These are phyloP conservation scores for Perkinsus marinus DNA, from an alignment of 169 alveolate species.

Conservation along the genomic window DNA sequence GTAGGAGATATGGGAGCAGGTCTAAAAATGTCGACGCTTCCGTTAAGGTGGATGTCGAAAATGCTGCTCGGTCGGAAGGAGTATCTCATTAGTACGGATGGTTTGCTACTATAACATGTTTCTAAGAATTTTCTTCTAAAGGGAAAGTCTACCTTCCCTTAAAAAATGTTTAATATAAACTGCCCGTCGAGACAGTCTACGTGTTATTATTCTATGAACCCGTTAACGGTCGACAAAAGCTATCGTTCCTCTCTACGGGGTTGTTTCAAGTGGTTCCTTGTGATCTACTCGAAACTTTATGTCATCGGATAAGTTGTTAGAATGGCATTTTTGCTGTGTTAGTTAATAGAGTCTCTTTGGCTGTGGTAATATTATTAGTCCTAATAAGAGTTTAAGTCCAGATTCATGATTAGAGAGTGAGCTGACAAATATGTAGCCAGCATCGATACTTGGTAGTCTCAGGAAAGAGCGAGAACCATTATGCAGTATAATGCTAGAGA, in stretches of 20 bases:
- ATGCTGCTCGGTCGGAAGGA: background rate
- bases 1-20: background rate
- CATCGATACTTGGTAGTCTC: too few species aligned
- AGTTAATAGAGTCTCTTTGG: too few species aligned
- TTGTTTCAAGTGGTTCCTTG: background rate
- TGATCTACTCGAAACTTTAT: too few species aligned
- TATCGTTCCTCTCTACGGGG: background rate
- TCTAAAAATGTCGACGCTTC: background rate
- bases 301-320: too few species aligned
- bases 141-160: background rate
- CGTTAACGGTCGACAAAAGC: background rate
- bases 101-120: background rate
- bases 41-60: background rate
- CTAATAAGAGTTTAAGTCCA: too few species aligned
- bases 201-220: background rate
- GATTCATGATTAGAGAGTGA: too few species aligned
- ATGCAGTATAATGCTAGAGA: too few species aligned
- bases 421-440: too few species aligned
- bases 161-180: background rate
- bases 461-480: too few species aligned
- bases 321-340: too few species aligned
- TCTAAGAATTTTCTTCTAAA: background rate
- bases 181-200: background rate
- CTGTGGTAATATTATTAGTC: too few species aligned
- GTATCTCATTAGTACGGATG: background rate